A percentile compares a stretch with the other conserved stretches of the same genome.
Evolutionary conservation across 2,329 filamentous ascomycete species (phyloP).

Genomic region (Penicillium sp.): DNA sequence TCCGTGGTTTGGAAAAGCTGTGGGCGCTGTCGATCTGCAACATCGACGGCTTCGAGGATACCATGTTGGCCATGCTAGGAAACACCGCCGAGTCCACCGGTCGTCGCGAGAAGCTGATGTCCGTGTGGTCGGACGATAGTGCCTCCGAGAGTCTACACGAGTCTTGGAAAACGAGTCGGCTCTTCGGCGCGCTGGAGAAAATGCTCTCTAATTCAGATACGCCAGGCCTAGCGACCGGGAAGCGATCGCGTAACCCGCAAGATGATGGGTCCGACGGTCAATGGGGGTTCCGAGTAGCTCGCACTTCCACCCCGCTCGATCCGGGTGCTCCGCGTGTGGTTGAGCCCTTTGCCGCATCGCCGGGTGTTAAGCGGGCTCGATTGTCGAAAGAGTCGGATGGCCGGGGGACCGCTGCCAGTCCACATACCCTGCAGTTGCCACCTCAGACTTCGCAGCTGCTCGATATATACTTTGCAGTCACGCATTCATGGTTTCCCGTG

Average conservation of each 20-base stretch:
- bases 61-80: constrained; percentile 39
- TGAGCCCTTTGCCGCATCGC: constrained; percentile 20
- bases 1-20: constrained; percentile 46
- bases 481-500: constrained; percentile 60
- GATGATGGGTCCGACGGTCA: constrained; percentile 20
- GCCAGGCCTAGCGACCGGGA: constrained; percentile 22
- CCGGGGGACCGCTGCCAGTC: neutral
- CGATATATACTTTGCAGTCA: constrained; percentile 57
- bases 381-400: constrained; percentile 20
- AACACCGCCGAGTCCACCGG: constrained; percentile 29
- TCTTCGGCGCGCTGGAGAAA: constrained; percentile 40
- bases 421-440: constrained; percentile 41
- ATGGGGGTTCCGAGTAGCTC: constrained; percentile 33
- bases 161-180: constrained; percentile 43
- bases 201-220: constrained; percentile 37
- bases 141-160: constrained; percentile 43
- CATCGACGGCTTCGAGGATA: constrained; percentile 44
- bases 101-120: constrained; percentile 34
- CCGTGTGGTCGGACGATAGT: constrained; percentile 39
- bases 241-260: constrained; percentile 34
- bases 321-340: constrained; percentile 30
- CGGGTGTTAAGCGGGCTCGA: constrained; percentile 27
- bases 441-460: constrained; percentile 51
- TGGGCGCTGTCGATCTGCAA: constrained; percentile 45
- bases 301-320: constrained; percentile 26